Conservation (phyloP, 495 filamentous ascomycete genomes). For the Aspergillus conjunctus region DNA sequence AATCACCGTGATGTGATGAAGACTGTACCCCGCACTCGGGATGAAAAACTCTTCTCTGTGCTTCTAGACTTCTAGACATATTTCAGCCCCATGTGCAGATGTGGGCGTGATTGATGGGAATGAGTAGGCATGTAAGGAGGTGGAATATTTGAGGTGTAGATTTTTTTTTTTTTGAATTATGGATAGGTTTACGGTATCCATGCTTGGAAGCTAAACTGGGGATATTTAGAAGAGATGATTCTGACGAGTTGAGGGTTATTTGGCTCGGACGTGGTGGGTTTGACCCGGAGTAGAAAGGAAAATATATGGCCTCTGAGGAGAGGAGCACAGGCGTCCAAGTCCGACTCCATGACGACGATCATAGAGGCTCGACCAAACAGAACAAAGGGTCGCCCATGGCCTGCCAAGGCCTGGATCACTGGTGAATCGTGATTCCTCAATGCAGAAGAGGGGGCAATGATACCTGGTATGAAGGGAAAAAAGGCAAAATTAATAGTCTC, state of each 20-base stretch:
- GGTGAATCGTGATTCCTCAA: slow-evolving; percentile 2
- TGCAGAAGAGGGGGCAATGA: slow-evolving; percentile 5
- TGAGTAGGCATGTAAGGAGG: neutral
- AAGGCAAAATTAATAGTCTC: neutral
- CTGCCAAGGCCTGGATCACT: slow-evolving; percentile 9
- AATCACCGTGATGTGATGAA: neutral
- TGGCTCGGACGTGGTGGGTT: too few species aligned
- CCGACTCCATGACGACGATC: slow-evolving; percentile 3
- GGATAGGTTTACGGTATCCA: neutral
- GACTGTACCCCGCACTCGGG: slow-evolving; percentile 11
- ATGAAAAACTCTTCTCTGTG: neutral
- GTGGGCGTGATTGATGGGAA: neutral
- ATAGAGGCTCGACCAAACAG: neutral
- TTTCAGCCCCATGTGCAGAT: slow-evolving; percentile 1
- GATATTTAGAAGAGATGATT: too few species aligned
- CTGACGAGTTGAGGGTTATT: too few species aligned
- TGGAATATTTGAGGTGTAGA: neutral
- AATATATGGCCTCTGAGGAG: too few species aligned
- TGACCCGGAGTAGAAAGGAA: too few species aligned
- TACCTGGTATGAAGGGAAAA: neutral
- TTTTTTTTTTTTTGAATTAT: slow-evolving; percentile 1
- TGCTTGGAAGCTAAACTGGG: too few species aligned
- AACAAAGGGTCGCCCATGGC: neutral
- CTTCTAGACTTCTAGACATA: slow-evolving; percentile 10
- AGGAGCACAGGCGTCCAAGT: neutral